Conservation (phyloP, 169 alveolate genomes). For the Plasmodium ovale region DNA sequence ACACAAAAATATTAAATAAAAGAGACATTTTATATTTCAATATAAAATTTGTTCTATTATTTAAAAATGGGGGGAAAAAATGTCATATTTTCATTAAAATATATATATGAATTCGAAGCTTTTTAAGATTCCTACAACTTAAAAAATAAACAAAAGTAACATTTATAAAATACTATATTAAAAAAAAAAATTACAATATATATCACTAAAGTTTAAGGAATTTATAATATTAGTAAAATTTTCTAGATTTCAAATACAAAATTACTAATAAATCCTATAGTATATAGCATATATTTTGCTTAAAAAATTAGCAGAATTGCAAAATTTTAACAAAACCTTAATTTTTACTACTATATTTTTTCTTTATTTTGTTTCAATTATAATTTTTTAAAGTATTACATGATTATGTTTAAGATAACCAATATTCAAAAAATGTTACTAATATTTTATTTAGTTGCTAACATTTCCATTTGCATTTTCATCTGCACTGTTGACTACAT, state of each 20-base stretch:
- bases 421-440: conserved; percentile 1
- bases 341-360: conserved; percentile 30
- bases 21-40: conserved; percentile 1
- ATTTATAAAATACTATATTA: conserved; percentile 7
- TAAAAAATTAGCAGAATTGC: conserved; percentile 10
- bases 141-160: conserved; percentile 25
- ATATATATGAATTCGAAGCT: conserved; percentile 12
- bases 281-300: conserved; percentile 7
- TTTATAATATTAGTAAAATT: conserved; percentile 41
- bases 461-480: conserved; percentile 30
- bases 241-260: conserved; percentile 21
- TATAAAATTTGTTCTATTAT: conserved; percentile 1
- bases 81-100: conserved; percentile 21
- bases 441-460: conserved; percentile 40
- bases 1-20: conserved; percentile 16
- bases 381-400: conserved; percentile 14
- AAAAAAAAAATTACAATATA: conserved; percentile 17
- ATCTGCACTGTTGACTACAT: conserved; percentile 4
- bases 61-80: conserved; percentile 7
- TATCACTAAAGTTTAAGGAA: conserved; percentile 7
- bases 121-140: conserved; percentile 14
- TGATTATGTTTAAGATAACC: conserved; percentile 43
- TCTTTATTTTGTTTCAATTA: conserved; percentile 18
- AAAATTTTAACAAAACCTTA: conserved; percentile 14
- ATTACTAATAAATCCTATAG: conserved; percentile 25